These are phyloP conservation scores for Closterium sp. DNA, from an alignment of 139 green algal species.

Conservation along the genomic window DNA sequence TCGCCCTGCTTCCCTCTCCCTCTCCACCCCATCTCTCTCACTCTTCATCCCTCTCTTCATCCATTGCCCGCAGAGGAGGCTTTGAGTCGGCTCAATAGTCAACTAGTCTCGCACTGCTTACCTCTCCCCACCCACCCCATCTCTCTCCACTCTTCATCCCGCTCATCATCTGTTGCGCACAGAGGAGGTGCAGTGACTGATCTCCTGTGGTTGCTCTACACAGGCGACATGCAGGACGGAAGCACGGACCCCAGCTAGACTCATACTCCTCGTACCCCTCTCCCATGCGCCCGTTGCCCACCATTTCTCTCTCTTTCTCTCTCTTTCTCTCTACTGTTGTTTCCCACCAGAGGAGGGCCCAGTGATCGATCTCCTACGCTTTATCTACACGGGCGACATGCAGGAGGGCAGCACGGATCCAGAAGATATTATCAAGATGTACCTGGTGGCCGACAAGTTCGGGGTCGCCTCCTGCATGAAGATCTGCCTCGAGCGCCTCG, in stretches of 20 bases:
- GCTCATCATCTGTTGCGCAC: too few relatives aligned
- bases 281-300: background rate
- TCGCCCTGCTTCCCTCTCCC: background rate
- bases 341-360: conserved; percentile 34
- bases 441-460: conserved; percentile 37
- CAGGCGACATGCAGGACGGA: too few relatives aligned
- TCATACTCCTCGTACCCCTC: too few relatives aligned
- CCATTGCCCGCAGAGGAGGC: too few relatives aligned
- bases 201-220: too few relatives aligned
- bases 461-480: conserved; percentile 35
- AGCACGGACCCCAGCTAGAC: too few relatives aligned
- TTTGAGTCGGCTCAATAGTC: too few relatives aligned
- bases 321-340: too few relatives aligned
- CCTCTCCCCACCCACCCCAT: too few relatives aligned
- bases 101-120: too few relatives aligned
- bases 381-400: conserved; percentile 46
- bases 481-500: conserved; percentile 31
- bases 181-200: too few relatives aligned
- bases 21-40: background rate
- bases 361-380: conserved; percentile 27
- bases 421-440: conserved; percentile 45
- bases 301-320: background rate
- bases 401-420: conserved; percentile 6
- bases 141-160: too few relatives aligned
- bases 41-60: background rate